These are phyloP conservation scores for Anisodus tanguticus DNA, from an alignment of 257 asterid species.

Conservation along the genomic window DNA sequence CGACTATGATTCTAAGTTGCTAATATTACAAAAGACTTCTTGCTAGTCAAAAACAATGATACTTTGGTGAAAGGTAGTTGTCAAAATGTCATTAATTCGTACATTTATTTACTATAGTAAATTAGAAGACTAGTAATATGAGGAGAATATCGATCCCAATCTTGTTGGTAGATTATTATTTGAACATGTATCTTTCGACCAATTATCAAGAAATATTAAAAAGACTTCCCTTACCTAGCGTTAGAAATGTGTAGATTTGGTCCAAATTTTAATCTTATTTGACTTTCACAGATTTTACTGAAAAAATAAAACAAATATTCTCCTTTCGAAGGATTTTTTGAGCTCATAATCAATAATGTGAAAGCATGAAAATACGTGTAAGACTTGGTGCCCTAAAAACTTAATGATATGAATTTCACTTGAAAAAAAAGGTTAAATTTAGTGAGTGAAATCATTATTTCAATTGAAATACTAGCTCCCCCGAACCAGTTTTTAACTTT, in stretches of 20 bases:
- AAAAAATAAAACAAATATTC: background rate
- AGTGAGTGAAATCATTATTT: too few relatives aligned
- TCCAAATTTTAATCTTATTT: background rate
- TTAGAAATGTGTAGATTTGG: constrained; percentile 13
- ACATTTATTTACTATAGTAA: background rate
- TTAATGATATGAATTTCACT: too few relatives aligned
- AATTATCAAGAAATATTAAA: background rate
- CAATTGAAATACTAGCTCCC: too few relatives aligned
- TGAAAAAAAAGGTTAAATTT: too few relatives aligned
- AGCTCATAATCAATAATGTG: background rate
- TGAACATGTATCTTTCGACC: constrained; percentile 1
- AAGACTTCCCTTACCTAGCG: background rate
- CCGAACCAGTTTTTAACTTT: too few relatives aligned
- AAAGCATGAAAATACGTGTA: background rate
- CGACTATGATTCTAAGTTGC: background rate
- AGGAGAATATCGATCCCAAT: background rate
- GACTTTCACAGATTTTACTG: background rate
- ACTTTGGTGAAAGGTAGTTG: background rate
- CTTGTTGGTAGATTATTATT: background rate
- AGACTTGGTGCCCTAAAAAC: background rate
- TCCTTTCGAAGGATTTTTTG: background rate
- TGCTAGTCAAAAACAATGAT: constrained; percentile 13
- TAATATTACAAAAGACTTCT: background rate
- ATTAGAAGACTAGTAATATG: background rate
- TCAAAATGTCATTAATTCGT: background rate